These are phyloP conservation scores for Bacterosira constricta DNA, from an alignment of 108 stramenopile species.

Conservation along the genomic window DNA sequence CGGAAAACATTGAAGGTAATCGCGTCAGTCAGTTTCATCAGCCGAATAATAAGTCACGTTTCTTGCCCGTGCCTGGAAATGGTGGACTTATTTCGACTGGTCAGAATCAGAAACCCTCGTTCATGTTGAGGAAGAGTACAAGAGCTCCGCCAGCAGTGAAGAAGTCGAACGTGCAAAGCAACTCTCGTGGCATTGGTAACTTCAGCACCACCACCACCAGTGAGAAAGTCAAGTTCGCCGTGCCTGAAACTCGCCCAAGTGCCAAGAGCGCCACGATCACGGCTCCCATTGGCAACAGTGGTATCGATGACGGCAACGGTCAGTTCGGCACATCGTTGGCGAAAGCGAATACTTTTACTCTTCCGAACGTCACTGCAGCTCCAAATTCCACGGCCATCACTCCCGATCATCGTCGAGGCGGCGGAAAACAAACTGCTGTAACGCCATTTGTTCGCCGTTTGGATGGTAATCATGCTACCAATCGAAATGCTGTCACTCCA, in stretches of 20 bases:
- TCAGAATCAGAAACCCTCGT: slow-evolving; percentile 3
- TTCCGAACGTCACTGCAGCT: not conserved
- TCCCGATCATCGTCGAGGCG: slow-evolving; percentile 21
- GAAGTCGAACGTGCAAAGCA: not conserved
- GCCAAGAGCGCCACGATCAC: not conserved
- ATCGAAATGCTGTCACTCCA: slow-evolving; percentile 8
- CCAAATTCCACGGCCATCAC: slow-evolving; percentile 18
- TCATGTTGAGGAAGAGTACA: not conserved
- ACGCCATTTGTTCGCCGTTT: not conserved
- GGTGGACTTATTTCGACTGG: not conserved
- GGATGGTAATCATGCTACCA: not conserved
- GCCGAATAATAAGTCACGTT: not conserved
- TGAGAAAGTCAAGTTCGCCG: slow-evolving; percentile 19
- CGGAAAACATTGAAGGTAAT: too few relatives aligned
- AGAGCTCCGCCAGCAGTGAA: not conserved
- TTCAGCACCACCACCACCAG: slow-evolving; percentile 2
- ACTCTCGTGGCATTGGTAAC: slow-evolving; percentile 10
- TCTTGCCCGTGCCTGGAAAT: not conserved
- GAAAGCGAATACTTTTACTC: not conserved
- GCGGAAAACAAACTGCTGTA: not conserved
- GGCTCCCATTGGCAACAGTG: too few relatives aligned
- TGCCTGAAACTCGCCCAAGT: not conserved
- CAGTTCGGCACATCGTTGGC: not conserved
- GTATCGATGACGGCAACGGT: not conserved
- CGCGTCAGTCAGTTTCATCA: not conserved